phyloP scores from a whole-genome alignment of 495 filamentous ascomycete genomes.

The Talaromyces wortmannii region DNA sequence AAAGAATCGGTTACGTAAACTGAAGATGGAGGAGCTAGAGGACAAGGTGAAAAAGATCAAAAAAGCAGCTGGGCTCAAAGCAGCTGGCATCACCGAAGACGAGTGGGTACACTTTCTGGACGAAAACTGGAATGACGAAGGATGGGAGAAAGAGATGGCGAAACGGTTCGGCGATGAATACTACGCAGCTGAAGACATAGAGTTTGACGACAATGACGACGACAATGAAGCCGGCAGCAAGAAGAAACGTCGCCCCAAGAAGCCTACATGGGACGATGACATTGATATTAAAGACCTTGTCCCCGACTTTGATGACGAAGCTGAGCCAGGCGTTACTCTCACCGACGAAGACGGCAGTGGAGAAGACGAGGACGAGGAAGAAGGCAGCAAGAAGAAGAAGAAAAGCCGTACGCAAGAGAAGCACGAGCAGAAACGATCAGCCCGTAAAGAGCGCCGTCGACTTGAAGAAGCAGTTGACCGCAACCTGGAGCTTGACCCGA shows the following conservation, averaged over 20 bases:
- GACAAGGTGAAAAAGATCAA: constrained; percentile 76
- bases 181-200: constrained; percentile 58
- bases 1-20: constrained; percentile 70
- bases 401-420: constrained; percentile 61
- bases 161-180: constrained; percentile 83
- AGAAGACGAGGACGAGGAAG: constrained; percentile 28
- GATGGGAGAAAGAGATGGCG: constrained; percentile 85
- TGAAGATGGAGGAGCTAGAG: constrained; percentile 85
- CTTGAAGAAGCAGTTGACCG: constrained; percentile 85
- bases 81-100: constrained; percentile 59
- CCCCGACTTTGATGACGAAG: constrained; percentile 71
- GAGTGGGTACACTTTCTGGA: constrained; percentile 81
- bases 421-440: constrained; percentile 63
- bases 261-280: constrained; percentile 94
- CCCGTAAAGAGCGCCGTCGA: constrained; percentile 69
- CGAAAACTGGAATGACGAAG: constrained; percentile 73
- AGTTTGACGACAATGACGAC: constrained; percentile 22
- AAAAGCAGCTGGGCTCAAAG: constrained; percentile 70
- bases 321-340: constrained; percentile 45
- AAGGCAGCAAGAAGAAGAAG: constrained; percentile 24
- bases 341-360: constrained; percentile 45
- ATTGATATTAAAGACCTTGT: constrained; percentile 92
- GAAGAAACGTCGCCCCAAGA: constrained; percentile 62
- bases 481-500: constrained; percentile 65
- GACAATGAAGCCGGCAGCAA: constrained; percentile 35